Conservation (phyloP, 2,329 filamentous ascomycete genomes). For the Didymellaceae sp. region DNA sequence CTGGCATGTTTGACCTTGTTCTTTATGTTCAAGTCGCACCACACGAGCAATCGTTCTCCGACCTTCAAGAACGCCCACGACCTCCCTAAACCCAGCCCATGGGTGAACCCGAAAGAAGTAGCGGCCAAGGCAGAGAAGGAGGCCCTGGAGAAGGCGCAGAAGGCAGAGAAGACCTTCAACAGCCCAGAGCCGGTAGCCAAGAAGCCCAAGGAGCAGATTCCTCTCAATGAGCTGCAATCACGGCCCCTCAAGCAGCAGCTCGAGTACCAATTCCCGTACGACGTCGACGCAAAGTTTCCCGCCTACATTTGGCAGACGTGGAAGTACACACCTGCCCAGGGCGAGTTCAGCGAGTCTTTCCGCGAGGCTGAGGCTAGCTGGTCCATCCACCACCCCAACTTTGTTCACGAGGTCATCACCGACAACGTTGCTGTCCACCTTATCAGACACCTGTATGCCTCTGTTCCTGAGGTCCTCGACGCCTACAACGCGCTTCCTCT, state of each 20-base stretch:
- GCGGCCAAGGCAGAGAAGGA: slow-evolving; percentile 17
- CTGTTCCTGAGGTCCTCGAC: slow-evolving; percentile 59
- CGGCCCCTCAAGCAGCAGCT: slow-evolving; percentile 81
- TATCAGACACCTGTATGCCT: slow-evolving; percentile 83
- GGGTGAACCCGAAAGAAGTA: slow-evolving; percentile 37
- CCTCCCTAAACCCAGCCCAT: slow-evolving; percentile 45
- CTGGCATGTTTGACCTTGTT: slow-evolving; percentile 72
- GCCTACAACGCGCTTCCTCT: slow-evolving; percentile 58
- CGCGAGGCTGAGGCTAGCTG: slow-evolving; percentile 87
- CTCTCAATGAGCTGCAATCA: slow-evolving; percentile 72
- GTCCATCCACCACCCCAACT: slow-evolving; percentile 84
- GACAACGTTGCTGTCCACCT: slow-evolving; percentile 84
- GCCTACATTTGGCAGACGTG: slow-evolving; percentile 99
- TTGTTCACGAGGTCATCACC: slow-evolving; percentile 97
- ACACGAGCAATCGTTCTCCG: slow-evolving; percentile 46
- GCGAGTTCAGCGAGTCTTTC: slow-evolving; percentile 75
- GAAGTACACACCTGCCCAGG: slow-evolving; percentile 82
- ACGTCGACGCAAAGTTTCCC: slow-evolving; percentile 85
- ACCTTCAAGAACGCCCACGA: slow-evolving; percentile 43
- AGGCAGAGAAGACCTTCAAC: slow-evolving; percentile 37
- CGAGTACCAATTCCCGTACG: slow-evolving; percentile 92
- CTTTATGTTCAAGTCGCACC: slow-evolving; percentile 71
- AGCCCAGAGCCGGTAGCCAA: slow-evolving; percentile 43
- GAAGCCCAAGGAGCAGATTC: slow-evolving; percentile 63
- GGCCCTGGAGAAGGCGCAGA: slow-evolving; percentile 20